Evolutionary conservation across 2,329 filamentous ascomycete species (phyloP).

Genomic region (Pestalotiopsis sp.): DNA sequence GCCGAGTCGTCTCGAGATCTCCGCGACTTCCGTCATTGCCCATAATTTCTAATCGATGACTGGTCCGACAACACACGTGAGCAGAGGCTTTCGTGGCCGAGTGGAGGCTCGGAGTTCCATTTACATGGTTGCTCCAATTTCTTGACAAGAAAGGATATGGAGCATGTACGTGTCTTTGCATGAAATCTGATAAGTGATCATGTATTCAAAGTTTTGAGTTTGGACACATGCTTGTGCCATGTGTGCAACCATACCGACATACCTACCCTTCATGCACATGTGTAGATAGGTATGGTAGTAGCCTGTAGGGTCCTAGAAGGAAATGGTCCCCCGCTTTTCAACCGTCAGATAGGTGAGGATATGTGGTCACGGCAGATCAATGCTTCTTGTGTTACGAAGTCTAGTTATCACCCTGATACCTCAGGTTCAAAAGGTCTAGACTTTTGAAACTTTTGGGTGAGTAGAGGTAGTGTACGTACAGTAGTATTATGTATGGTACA

Average conservation of each 20-base stretch:
- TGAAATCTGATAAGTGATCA: neutral
- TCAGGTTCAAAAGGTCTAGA: too few species aligned
- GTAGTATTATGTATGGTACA: too few species aligned
- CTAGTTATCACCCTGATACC: too few species aligned
- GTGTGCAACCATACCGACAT: neutral
- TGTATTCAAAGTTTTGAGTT: neutral
- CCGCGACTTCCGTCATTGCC: neutral
- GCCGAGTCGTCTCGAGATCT: neutral
- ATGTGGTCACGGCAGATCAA: too few species aligned
- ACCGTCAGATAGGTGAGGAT: too few species aligned
- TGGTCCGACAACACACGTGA: neutral
- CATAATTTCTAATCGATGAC: neutral
- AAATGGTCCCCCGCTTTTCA: too few species aligned
- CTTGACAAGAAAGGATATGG: neutral
- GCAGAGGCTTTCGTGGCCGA: neutral
- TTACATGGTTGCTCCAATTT: neutral
- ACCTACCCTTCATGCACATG: too few species aligned
- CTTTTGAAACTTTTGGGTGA: too few species aligned
- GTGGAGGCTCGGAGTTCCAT: neutral
- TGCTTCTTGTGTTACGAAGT: too few species aligned
- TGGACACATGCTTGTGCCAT: neutral
- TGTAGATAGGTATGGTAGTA: too few species aligned
- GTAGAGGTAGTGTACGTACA: too few species aligned
- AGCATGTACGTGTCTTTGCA: neutral
- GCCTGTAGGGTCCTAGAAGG: too few species aligned